A percentile compares a stretch with the other conserved stretches of the same genome.
Conservation (phyloP, 192 early-diverging fungal genomes). For the Backusella parvicylindrica region DNA sequence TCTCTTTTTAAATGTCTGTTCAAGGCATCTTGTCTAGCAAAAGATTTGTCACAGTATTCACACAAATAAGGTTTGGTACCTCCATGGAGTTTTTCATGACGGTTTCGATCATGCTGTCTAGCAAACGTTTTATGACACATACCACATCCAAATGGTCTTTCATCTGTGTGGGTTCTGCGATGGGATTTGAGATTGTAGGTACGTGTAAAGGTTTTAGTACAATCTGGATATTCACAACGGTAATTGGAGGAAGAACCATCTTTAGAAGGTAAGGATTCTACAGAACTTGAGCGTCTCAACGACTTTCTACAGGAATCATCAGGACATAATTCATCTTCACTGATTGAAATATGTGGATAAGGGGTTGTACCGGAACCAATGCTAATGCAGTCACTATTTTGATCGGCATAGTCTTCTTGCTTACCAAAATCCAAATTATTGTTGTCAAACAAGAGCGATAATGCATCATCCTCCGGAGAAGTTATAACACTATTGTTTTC, state of each 20-base stretch:
- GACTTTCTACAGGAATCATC: neutral
- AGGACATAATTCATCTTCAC: neutral
- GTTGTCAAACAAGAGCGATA: conserved; percentile 1
- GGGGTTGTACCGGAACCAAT: neutral
- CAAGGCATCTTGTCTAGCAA: conserved; percentile 73
- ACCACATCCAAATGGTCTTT: conserved; percentile 60
- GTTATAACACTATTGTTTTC: neutral
- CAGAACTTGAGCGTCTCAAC: neutral
- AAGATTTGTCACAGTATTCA: conserved; percentile 60
- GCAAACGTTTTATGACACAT: conserved; percentile 73
- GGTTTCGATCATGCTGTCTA: conserved; percentile 83
- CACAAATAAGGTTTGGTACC: conserved; percentile 72
- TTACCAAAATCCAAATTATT: neutral
- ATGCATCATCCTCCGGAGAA: neutral
- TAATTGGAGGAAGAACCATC: neutral
- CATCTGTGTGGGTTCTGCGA: conserved; percentile 61
- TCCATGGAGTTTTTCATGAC: conserved; percentile 74
- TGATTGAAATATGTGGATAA: neutral
- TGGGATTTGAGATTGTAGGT: conserved; percentile 72
- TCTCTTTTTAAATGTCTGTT: conserved; percentile 62
- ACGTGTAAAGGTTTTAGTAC: conserved; percentile 56
- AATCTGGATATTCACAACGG: conserved; percentile 26
- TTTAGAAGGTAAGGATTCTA: neutral
- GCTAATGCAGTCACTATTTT: neutral
- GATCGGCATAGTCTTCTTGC: neutral